phyloP scores from a whole-genome alignment of 169 alveolate species.

The Plasmodium chabaudi region DNA sequence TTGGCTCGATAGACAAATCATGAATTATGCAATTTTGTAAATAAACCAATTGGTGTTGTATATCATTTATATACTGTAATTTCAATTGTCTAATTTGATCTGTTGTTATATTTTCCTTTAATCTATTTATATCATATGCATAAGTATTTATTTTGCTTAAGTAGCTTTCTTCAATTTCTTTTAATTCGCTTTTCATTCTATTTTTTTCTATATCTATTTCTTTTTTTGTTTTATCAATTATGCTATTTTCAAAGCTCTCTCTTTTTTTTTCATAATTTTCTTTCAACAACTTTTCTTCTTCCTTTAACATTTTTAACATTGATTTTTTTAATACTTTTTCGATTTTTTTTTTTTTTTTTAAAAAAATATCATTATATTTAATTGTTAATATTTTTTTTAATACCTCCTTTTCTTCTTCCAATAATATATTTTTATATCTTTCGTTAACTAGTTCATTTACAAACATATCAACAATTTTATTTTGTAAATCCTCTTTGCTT shows the following conservation, averaged over 20 bases:
- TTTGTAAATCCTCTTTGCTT: constrained; percentile 36
- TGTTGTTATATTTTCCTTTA: constrained; percentile 15
- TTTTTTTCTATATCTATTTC: constrained; percentile 54
- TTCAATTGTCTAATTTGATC: constrained; percentile 27
- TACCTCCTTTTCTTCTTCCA: constrained; percentile 61
- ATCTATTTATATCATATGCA: constrained; percentile 46
- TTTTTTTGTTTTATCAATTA: constrained; percentile 20
- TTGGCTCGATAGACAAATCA: constrained; percentile 48
- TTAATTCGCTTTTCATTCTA: constrained; percentile 22
- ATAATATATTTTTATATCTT: constrained; percentile 46
- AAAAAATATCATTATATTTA: constrained; percentile 49
- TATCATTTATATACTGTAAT: constrained; percentile 30
- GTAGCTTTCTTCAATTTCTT: constrained; percentile 30
- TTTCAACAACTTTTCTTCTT: constrained; percentile 43
- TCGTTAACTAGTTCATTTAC: constrained; percentile 27
- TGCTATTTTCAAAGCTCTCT: constrained; percentile 13
- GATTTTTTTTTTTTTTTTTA: constrained; percentile 37
- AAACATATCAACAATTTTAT: constrained; percentile 37
- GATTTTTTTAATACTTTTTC: constrained; percentile 26
- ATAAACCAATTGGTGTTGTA: constrained; percentile 33
- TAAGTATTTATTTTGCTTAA: constrained; percentile 60
- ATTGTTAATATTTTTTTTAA: constrained; percentile 31
- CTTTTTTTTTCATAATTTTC: constrained; percentile 54
- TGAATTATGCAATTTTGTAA: constrained; percentile 71
- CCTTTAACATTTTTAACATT: constrained; percentile 31